Evolutionary conservation across 345 rosid species (phyloP).

Genomic region (Melaleuca alternifolia): DNA sequence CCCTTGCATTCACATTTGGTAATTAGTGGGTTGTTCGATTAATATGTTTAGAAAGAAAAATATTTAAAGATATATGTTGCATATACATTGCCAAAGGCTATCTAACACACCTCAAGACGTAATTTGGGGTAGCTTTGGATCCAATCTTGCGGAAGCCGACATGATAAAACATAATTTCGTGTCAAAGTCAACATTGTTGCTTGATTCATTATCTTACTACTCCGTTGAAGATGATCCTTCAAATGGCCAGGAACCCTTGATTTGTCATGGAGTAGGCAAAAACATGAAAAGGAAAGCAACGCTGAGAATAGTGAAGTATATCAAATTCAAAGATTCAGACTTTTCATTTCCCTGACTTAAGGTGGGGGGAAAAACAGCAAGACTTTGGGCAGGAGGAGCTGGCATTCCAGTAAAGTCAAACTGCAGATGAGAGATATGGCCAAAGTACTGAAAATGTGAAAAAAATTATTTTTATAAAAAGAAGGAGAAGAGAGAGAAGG

Average conservation of each 20-base stretch:
- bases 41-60: not conserved
- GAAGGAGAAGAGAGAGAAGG: not conserved
- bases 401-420: not conserved
- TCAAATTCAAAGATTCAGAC: not conserved
- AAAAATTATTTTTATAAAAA: not conserved
- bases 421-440: not conserved
- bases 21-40: not conserved
- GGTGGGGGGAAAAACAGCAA: not conserved
- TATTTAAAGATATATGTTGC: not conserved
- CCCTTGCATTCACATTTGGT: not conserved
- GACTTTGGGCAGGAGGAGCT: not conserved
- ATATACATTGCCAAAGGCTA: not conserved
- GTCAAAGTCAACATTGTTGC: not conserved
- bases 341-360: not conserved
- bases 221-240: not conserved
- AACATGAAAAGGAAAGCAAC: not conserved
- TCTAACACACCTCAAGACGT: not conserved
- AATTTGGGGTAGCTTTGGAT: not conserved
- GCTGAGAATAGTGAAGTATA: not conserved
- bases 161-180: not conserved
- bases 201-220: not conserved
- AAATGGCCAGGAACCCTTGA: not conserved
- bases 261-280: not conserved
- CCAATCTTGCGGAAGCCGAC: not conserved
- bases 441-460: not conserved